Base-by-base conservation (phyloP, 2,329 filamentous ascomycete species). In the Ceratocystis albifundus region DNA sequence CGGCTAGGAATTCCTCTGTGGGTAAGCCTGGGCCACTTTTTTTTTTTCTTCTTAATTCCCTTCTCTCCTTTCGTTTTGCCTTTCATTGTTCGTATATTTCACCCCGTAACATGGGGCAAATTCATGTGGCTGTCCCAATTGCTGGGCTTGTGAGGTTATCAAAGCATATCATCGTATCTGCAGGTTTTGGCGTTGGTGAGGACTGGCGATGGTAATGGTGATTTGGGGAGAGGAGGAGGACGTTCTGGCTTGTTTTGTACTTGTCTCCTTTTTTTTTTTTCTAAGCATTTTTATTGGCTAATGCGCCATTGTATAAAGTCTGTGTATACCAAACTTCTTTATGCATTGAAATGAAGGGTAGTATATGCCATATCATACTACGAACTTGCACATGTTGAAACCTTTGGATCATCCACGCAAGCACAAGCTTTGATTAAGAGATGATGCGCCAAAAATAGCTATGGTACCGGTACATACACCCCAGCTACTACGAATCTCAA, bases 71-170 rank as follows among this genome's bases (percentile, higher is more conserved):
- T 48, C 45, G 15, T 22, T 50, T n/a, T n/a, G 53, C 32, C 20
- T 53, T 25, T 15, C 20, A 30, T 30, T n/a, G 10, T 50, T 50
- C 30, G 53, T 59, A 59, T 59, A 59, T 59, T 59, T 57, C 25
- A 20, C 15, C 17, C 22, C 12, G 48, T 28, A 10, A 15, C n/a
- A 53, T 20, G 7, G 7, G 25, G 3, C 20, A 25, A 53, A 25
- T 25, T 8, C 25, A 20, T 53, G 20, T 53, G 8, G 7, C 48
- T 15, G 25, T 53, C 25, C 2, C 20, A 10, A 53, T 15, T 25
- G 8, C 3, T 25, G 20, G 20, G 8, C 20, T 53, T 53, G 22
- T 53, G 36, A 25, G 48, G 5, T 7, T 53, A 15, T 41, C 20
- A 25, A 25, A 25, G 48, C 3, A 12, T 22, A 53, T 4, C n/a